phyloP scores from a whole-genome alignment of 371 early-diverging fungal species.

The Parasitella parasitica region DNA sequence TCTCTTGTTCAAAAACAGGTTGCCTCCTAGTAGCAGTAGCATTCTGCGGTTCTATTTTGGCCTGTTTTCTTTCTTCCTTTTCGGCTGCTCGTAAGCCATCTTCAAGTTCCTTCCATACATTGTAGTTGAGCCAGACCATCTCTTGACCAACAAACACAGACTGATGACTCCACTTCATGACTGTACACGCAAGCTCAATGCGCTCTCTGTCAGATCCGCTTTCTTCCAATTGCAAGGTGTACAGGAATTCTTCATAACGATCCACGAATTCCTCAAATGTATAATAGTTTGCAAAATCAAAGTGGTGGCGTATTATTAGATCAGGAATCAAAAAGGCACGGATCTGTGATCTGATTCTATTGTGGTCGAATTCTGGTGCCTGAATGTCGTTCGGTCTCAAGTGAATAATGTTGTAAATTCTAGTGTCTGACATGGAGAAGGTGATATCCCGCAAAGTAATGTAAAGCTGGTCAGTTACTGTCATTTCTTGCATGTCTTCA shows the following conservation, averaged over 20 bases:
- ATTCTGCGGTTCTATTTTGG: slow-evolving; percentile 20
- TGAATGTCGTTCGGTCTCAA: slow-evolving; percentile 70
- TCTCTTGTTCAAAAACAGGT: background rate
- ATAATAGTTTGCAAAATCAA: slow-evolving; percentile 60
- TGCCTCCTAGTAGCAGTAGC: background rate
- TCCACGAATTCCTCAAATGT: slow-evolving; percentile 55
- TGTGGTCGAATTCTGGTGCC: slow-evolving; percentile 47
- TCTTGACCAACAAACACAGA: slow-evolving; percentile 47
- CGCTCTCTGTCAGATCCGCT: slow-evolving; percentile 13
- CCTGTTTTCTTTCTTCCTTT: slow-evolving; percentile 53
- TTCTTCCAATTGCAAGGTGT: slow-evolving; percentile 23
- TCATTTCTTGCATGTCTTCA: slow-evolving; percentile 49
- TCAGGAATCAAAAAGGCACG: slow-evolving; percentile 60
- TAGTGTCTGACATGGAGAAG: slow-evolving; percentile 69
- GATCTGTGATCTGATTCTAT: slow-evolving; percentile 59
- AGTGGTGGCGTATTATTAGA: slow-evolving; percentile 46
- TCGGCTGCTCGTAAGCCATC: slow-evolving; percentile 68
- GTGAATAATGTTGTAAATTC: slow-evolving; percentile 81
- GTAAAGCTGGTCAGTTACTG: slow-evolving; percentile 63
- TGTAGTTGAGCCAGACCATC: slow-evolving; percentile 61
- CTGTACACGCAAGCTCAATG: slow-evolving; percentile 28
- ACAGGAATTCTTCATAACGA: slow-evolving; percentile 43
- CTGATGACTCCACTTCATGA: slow-evolving; percentile 32
- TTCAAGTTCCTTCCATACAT: slow-evolving; percentile 74
- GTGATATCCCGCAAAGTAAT: slow-evolving; percentile 64